phyloP scores from a whole-genome alignment of 2,329 filamentous ascomycete genomes.

The Fusarium paranaense region DNA sequence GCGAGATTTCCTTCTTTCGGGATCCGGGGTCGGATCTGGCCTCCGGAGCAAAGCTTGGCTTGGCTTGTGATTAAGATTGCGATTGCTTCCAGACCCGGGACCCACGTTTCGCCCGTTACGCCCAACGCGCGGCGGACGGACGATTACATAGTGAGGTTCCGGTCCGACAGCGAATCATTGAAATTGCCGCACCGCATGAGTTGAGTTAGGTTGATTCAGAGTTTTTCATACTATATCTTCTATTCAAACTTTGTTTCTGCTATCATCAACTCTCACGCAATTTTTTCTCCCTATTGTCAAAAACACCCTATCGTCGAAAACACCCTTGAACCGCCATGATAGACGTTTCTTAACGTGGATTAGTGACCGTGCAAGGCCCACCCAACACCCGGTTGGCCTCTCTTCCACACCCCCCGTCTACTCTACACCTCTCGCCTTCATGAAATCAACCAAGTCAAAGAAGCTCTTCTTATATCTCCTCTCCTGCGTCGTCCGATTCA shows the following conservation, averaged over 20 bases:
- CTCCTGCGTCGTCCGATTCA: slow-evolving; percentile 64
- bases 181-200: not conserved
- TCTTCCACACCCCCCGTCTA: not conserved
- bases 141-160: not conserved
- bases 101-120: not conserved
- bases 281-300: not conserved
- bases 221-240: not conserved
- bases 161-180: not conserved
- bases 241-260: not conserved
- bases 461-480: slow-evolving; percentile 68
- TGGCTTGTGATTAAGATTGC: not conserved
- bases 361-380: not conserved
- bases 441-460: slow-evolving; percentile 67
- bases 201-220: not conserved
- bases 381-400: not conserved
- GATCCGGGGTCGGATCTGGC: not conserved
- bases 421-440: slow-evolving; percentile 48
- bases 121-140: not conserved
- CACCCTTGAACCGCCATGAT: not conserved
- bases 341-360: not conserved
- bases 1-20: not conserved
- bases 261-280: not conserved
- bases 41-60: not conserved
- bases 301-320: not conserved
- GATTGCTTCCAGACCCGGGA: not conserved